These are phyloP conservation scores for Kluyveromyces starmeri DNA, from an alignment of 805 yeast genomes.

Conservation along the genomic window DNA sequence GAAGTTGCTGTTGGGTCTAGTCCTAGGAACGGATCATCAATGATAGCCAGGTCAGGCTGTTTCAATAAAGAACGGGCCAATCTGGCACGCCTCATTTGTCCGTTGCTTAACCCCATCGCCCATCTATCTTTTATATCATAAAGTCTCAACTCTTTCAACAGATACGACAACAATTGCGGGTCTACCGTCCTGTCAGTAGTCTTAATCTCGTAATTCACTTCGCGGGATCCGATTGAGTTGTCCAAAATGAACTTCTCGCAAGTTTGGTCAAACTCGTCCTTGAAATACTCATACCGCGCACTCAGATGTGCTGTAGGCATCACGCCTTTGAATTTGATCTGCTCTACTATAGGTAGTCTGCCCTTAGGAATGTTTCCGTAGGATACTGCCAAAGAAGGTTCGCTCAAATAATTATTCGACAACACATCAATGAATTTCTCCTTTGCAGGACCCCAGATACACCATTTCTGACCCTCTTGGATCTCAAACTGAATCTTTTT, in stretches of 20 bases:
- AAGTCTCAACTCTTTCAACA: constrained; percentile 46
- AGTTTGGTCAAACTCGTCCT: constrained; percentile 75
- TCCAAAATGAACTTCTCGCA: constrained; percentile 53
- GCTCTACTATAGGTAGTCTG: constrained; percentile 16
- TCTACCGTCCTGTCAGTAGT: constrained; percentile 25
- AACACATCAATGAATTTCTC: constrained; percentile 21
- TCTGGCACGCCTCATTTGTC: constrained; percentile 87
- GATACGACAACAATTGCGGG: constrained; percentile 30
- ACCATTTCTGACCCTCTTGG: constrained; percentile 33
- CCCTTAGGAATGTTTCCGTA: constrained; percentile 9
- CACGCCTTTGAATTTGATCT: constrained; percentile 39
- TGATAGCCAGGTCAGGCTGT: constrained; percentile 54
- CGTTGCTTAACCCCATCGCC: constrained; percentile 84
- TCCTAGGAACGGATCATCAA: constrained; percentile 92
- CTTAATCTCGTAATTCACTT: constrained; percentile 31
- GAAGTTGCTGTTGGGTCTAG: constrained; percentile 67
- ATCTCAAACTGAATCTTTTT: constrained; percentile 18
- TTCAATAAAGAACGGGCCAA: constrained; percentile 65
- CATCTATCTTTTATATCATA: constrained; percentile 55
- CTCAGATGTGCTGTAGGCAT: constrained; percentile 62
- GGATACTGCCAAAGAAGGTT: constrained; percentile 19
- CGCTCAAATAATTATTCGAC: constrained; percentile 20
- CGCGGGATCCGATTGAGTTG: constrained; percentile 36
- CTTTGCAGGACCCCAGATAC: constrained; percentile 31
- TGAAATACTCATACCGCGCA: constrained; percentile 81